These are phyloP conservation scores for Blastocrithidia nonstop DNA, from an alignment of 208 protist species.

Conservation along the genomic window DNA sequence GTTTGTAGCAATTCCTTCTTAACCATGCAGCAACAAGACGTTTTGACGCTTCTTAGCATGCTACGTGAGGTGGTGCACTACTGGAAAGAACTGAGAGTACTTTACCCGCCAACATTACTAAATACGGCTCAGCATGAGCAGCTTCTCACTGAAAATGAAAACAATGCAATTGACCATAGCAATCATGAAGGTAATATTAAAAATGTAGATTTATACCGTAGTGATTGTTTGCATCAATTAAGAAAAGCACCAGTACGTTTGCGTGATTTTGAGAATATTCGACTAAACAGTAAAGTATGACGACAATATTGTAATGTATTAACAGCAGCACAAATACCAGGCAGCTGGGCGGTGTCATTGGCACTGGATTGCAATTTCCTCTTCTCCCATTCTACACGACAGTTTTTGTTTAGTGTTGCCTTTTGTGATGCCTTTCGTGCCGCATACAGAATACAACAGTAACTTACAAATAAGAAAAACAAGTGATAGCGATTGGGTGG, in stretches of 20 bases:
- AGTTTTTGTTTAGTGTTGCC: constrained; percentile 64
- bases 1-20: constrained; percentile 37
- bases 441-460: constrained; percentile 36
- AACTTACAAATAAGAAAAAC: constrained; percentile 14
- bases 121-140: no score
- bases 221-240: constrained; percentile 1
- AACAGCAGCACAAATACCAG: constrained; percentile 53
- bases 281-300: constrained; percentile 73
- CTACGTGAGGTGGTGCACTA: constrained; percentile 24
- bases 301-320: constrained; percentile 59
- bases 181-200: no score
- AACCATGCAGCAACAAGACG: constrained; percentile 22
- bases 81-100: constrained; percentile 36
- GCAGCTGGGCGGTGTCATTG: constrained; percentile 65
- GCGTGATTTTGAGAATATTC: constrained; percentile 45
- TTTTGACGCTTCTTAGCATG: constrained; percentile 40
- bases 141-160: neutral
- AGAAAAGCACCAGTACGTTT: constrained; percentile 6
- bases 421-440: constrained; percentile 54
- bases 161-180: no score
- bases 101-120: no score
- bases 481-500: constrained; percentile 5
- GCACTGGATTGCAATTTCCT: constrained; percentile 72
- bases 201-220: no score
- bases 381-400: constrained; percentile 48